Evolutionary conservation across 129 eudicot species (phyloP).

Genomic region (Mikania micrantha): DNA sequence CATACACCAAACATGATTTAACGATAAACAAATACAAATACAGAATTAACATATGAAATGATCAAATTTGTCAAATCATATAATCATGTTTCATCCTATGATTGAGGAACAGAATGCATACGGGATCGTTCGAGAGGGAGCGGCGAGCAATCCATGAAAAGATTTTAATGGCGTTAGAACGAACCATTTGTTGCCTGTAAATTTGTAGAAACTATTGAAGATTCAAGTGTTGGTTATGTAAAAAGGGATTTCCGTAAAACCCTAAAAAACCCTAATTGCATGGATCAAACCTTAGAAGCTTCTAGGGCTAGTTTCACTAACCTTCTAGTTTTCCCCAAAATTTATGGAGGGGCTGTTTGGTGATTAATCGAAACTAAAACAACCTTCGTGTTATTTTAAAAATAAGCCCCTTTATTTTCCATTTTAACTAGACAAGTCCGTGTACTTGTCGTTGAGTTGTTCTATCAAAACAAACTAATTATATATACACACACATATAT

Average conservation of each 20-base stretch:
- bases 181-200: conserved; percentile 29
- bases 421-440: neutral
- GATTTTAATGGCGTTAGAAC: conserved; percentile 33
- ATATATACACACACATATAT: too few relatives aligned
- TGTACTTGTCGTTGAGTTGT: neutral
- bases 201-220: neutral
- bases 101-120: neutral
- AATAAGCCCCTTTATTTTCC: neutral
- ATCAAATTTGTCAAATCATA: neutral
- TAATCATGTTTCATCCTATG: neutral
- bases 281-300: conserved; percentile 19
- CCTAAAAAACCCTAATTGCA: conserved; percentile 35
- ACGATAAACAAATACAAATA: neutral
- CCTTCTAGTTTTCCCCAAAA: conserved; percentile 14
- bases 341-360: conserved; percentile 19
- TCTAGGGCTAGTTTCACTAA: conserved; percentile 19
- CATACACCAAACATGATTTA: neutral
- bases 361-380: conserved; percentile 1
- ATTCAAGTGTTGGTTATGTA: neutral
- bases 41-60: neutral
- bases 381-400: neutral
- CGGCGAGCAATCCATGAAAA: conserved; percentile 38
- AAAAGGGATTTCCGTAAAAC: conserved; percentile 15
- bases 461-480: too few relatives aligned
- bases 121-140: conserved; percentile 17